Percentiles rank a stretch among this genome's conserved stretches.
These are phyloP conservation scores for Trichocladium antarcticum DNA, from an alignment of 495 filamentous ascomycete genomes.

Conservation along the genomic window DNA sequence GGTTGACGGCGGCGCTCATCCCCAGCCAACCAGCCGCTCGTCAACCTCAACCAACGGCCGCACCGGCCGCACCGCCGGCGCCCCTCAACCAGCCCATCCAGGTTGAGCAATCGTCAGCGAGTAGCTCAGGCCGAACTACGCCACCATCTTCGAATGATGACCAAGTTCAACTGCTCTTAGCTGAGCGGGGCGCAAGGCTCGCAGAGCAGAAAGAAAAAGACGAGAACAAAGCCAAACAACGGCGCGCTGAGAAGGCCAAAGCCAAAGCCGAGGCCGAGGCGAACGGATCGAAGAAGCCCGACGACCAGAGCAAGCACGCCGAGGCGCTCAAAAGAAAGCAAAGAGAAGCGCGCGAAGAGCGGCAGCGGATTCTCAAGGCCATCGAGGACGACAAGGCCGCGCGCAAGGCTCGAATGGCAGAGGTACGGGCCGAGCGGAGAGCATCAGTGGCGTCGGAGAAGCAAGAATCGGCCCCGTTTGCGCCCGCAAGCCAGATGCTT, in stretches of 20 bases:
- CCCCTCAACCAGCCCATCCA: not conserved
- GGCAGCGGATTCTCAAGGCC: constrained; percentile 47
- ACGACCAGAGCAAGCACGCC: constrained; percentile 32
- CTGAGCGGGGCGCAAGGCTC: constrained; percentile 23
- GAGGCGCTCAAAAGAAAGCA: constrained; percentile 41
- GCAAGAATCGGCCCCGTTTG: not conserved
- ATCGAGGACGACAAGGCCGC: constrained; percentile 60
- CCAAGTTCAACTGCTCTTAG: constrained; percentile 14
- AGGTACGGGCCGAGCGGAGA: constrained; percentile 33
- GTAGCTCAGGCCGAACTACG: constrained; percentile 11
- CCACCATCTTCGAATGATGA: constrained; percentile 12
- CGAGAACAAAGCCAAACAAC: constrained; percentile 22
- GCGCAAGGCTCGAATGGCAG: constrained; percentile 42
- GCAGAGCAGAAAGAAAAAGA: constrained; percentile 22
- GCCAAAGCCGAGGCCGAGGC: constrained; percentile 30
- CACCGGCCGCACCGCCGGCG: constrained; percentile 3
- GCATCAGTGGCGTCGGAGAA: constrained; percentile 8
- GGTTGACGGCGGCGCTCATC: constrained; percentile 35
- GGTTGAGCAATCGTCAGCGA: not conserved
- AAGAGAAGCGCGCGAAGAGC: constrained; percentile 47
- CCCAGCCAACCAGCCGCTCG: not conserved
- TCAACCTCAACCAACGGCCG: not conserved
- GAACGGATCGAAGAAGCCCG: constrained; percentile 25
- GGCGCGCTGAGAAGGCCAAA: constrained; percentile 23
- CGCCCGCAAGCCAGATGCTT: constrained; percentile 12